These are phyloP conservation scores for Penstemon eatonii DNA, from an alignment of 257 asterid genomes.

Conservation along the genomic window DNA sequence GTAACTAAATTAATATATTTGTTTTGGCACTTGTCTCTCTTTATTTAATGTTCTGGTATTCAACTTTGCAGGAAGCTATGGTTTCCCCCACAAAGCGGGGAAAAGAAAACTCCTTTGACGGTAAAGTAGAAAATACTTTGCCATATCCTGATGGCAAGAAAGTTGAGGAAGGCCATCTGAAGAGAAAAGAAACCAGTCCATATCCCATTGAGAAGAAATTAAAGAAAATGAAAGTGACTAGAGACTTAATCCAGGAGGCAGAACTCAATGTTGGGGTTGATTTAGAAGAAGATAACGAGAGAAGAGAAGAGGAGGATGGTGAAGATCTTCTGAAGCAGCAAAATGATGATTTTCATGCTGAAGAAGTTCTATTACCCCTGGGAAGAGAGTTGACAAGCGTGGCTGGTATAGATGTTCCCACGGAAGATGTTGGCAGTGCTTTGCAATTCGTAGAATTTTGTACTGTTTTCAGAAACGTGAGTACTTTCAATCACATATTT, in stretches of 20 bases:
- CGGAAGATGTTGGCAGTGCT: constrained; percentile 66
- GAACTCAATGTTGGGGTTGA: constrained; percentile 8
- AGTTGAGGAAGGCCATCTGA: constrained; percentile 25
- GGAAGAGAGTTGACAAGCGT: constrained; percentile 58
- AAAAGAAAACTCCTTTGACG: constrained; percentile 57
- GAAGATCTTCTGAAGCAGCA: constrained; percentile 20
- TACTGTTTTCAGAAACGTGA: constrained; percentile 72
- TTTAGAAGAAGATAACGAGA: constrained; percentile 30
- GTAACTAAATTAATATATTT: constrained; percentile 2
- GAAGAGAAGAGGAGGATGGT: constrained; percentile 24
- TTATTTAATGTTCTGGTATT: constrained; percentile 28
- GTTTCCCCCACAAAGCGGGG: constrained; percentile 45
- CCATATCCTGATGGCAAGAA: constrained; percentile 32
- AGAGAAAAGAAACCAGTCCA: neutral
- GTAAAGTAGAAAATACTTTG: constrained; percentile 39
- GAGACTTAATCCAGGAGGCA: neutral
- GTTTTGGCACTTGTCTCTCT: constrained; percentile 6
- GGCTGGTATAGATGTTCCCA: constrained; percentile 44
- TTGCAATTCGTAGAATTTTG: constrained; percentile 86
- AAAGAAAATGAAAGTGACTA: constrained; percentile 35
- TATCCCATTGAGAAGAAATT: constrained; percentile 30
- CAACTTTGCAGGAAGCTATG: constrained; percentile 42
- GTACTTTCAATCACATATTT: constrained; percentile 19
- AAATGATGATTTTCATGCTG: constrained; percentile 11
- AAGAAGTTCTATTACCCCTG: constrained; percentile 44